Evolutionary conservation across 2,329 filamentous ascomycete species (phyloP).

Genomic region (Ophiosphaerella herpotricha): DNA sequence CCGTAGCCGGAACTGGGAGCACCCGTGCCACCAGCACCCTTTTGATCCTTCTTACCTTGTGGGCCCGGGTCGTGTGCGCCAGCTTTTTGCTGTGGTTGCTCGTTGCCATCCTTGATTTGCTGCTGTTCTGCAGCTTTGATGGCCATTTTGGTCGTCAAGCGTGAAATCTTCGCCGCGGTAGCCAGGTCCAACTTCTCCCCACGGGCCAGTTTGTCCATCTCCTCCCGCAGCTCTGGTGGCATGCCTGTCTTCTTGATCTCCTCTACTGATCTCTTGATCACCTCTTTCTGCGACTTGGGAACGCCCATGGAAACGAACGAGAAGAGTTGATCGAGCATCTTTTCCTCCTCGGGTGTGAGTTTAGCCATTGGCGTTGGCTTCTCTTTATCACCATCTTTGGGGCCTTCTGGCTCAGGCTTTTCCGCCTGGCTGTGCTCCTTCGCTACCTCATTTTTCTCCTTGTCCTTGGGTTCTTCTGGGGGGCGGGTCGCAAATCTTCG

Average conservation of each 20-base stretch:
- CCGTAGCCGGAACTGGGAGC: conserved; percentile 20
- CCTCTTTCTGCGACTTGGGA: conserved; percentile 64
- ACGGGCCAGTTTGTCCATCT: conserved; percentile 61
- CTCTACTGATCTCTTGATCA: conserved; percentile 64
- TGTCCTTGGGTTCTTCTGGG: conserved; percentile 39
- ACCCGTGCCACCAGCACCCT: conserved; percentile 13
- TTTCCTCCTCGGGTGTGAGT: conserved; percentile 61
- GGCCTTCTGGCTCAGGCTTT: conserved; percentile 37
- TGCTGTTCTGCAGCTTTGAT: conserved; percentile 53
- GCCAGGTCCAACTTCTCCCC: conserved; percentile 56
- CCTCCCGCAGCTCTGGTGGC: conserved; percentile 68
- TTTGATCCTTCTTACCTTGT: not conserved
- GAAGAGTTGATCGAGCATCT: conserved; percentile 63
- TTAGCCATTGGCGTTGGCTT: conserved; percentile 50
- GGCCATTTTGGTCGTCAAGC: conserved; percentile 62
- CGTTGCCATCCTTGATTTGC: conserved; percentile 26
- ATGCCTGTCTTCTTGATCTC: conserved; percentile 71
- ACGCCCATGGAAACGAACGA: conserved; percentile 61
- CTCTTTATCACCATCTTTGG: conserved; percentile 45
- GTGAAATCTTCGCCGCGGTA: conserved; percentile 64
- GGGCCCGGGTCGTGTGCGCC: conserved; percentile 38
- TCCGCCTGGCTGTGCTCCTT: conserved; percentile 40
- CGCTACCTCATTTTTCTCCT: conserved; percentile 32
- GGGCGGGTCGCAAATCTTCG: conserved; percentile 50
- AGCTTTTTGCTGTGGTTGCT: conserved; percentile 49